Evolutionary conservation across 768 basidiomycete genomes (phyloP).

Genomic region (Tulasnella sp.): DNA sequence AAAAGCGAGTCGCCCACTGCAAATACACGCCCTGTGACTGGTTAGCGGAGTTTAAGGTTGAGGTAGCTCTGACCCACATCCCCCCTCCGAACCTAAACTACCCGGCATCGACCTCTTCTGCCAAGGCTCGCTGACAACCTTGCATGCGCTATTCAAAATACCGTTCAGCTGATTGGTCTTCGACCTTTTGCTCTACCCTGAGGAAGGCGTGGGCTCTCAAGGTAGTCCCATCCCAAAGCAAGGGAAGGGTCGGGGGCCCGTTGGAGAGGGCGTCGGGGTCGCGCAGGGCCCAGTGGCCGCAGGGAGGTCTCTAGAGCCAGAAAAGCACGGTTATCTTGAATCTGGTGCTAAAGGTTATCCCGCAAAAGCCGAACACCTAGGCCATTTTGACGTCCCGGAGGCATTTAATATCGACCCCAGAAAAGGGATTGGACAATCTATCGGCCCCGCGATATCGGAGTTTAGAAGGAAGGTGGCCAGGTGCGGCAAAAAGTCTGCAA

Average conservation of each 20-base stretch:
- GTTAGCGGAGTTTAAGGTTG: too few relatives aligned
- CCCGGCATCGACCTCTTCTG: conserved; percentile 1
- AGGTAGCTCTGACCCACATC: too few relatives aligned
- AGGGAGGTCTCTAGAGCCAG: neutral
- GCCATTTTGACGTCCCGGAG: neutral
- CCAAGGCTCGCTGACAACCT: neutral
- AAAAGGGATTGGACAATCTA: neutral
- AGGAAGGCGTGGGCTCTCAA: neutral
- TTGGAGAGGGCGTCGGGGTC: neutral
- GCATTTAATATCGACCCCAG: neutral
- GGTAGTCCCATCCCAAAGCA: neutral
- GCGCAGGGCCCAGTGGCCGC: neutral
- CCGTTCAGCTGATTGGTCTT: neutral
- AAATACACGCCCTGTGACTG: too few relatives aligned
- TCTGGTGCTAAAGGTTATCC: neutral
- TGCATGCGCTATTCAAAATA: neutral
- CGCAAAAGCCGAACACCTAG: neutral
- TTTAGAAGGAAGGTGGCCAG: neutral
- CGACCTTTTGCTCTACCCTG: neutral
- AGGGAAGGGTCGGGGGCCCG: neutral
- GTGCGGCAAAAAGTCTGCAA: neutral
- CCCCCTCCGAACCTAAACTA: neutral
- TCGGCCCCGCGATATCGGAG: neutral
- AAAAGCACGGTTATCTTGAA: neutral
- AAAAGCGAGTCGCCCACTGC: too few relatives aligned